Base-by-base conservation (phyloP, 306 rosid species). In the Urtica urens region DNA sequence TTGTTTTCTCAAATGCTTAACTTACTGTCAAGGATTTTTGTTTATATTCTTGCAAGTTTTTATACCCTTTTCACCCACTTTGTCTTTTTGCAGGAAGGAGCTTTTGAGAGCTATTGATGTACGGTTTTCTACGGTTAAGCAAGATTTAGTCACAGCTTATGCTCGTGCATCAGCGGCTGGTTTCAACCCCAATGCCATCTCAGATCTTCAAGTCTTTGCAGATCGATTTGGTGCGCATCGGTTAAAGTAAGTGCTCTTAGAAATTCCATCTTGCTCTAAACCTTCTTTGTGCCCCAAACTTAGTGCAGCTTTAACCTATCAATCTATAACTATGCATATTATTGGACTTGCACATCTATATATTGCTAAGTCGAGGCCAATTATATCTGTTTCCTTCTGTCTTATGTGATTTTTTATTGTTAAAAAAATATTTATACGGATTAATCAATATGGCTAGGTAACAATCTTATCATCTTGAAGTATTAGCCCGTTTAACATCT, bases 61-160 rank as follows among this genome's bases (percentile, higher is more conserved):
- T 45, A 7, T 45, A 6, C 39, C 28, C 5, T 11, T 60, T 25
- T 47, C 17, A 44, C 66, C 66, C 40, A 30, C 39, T 56, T 38
- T 16, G 14, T 15, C 20, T 58, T 41, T 17, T 7, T 29, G 34
- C 81, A 92, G 99, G 72, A 92, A 82, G 62, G 99, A 85, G 77
- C 94, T 92, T 18, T 61, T 82, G 58, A 82, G 84, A 63, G 99
- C 99, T 34, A 92, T 92, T 43, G 96, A 92, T 67, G 96, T 85
- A 25, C 70, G 96, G 58, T 70, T 92, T 57, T 43, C 60, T 67
- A 81, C 99, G 49, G 88, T 82, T 40, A 73, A 63, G 83, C 93
- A 82, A 64, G 93, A 86, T 77, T 72, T 92, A 55, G 65, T 77
- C 53, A 35, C 81, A 38, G 93, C 99, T 65, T 79, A 75, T 53